Percentiles rank a stretch among this genome's conserved stretches.
phyloP scores from a whole-genome alignment of 257 asterid species.

The Lantana camara region DNA sequence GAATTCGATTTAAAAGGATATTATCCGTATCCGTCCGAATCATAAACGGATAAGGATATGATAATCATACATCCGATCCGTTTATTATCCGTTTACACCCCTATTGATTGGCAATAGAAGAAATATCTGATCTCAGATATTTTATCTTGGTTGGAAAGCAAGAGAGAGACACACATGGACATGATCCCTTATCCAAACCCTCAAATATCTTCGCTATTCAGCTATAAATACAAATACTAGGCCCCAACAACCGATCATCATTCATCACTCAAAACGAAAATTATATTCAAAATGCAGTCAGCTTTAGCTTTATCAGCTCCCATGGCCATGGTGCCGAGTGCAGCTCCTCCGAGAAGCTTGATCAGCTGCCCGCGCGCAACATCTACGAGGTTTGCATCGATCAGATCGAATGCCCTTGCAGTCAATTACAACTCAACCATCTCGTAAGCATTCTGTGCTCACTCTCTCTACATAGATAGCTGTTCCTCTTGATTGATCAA shows the following conservation, averaged over 20 bases:
- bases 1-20: too few relatives aligned
- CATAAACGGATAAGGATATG: too few relatives aligned
- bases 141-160: too few relatives aligned
- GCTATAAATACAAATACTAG: constrained; percentile 25
- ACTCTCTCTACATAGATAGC: neutral
- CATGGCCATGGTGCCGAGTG: neutral
- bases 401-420: constrained; percentile 28
- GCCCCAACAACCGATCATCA: neutral
- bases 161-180: too few relatives aligned
- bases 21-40: too few relatives aligned
- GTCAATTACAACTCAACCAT: constrained; percentile 42
- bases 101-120: too few relatives aligned
- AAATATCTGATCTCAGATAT: neutral
- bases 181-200: constrained; percentile 27
- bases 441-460: constrained; percentile 35
- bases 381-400: constrained; percentile 26
- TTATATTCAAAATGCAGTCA: constrained; percentile 38
- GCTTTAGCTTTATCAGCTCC: constrained; percentile 27
- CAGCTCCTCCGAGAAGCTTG: neutral
- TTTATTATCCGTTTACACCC: too few relatives aligned
- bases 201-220: constrained; percentile 22
- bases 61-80: too few relatives aligned
- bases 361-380: constrained; percentile 26
- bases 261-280: neutral
- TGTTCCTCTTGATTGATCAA: neutral